Evolutionary conservation across 257 asterid genomes (phyloP).

Genomic region (Capsicum baccatum): DNA sequence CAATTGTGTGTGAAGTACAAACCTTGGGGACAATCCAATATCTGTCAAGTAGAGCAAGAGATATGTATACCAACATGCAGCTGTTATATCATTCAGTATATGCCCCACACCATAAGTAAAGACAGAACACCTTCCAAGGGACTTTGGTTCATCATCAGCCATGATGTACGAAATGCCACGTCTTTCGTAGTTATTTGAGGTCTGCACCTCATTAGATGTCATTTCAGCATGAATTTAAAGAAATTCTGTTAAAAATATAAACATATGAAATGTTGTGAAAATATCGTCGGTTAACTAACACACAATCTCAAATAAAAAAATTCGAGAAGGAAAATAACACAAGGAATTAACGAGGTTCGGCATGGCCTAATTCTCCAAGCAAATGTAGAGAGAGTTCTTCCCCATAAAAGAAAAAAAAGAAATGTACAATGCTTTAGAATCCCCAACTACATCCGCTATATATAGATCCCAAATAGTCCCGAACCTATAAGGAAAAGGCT

Average conservation of each 20-base stretch:
- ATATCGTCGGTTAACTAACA: too few relatives aligned
- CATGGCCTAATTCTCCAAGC: too few relatives aligned
- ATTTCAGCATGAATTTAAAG: background rate
- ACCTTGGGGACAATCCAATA: slow-evolving; percentile 89
- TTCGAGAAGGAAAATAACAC: too few relatives aligned
- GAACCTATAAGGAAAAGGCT: too few relatives aligned
- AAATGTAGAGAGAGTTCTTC: too few relatives aligned
- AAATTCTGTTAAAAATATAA: background rate
- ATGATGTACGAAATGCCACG: too few relatives aligned
- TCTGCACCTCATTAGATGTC: background rate
- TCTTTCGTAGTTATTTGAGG: background rate
- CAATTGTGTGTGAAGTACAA: background rate
- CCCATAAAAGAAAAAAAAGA: too few relatives aligned
- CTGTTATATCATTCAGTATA: slow-evolving; percentile 88
- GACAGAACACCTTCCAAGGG: slow-evolving; percentile 61
- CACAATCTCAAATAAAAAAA: too few relatives aligned
- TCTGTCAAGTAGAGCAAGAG: slow-evolving; percentile 86
- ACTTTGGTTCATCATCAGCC: slow-evolving; percentile 49
- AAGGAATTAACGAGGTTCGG: too few relatives aligned
- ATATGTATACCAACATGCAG: slow-evolving; percentile 98
- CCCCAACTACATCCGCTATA: too few relatives aligned
- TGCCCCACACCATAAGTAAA: slow-evolving; percentile 86
- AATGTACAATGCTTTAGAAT: too few relatives aligned
- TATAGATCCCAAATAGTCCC: too few relatives aligned
- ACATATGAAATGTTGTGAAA: background rate